Evolutionary conservation across 352 stramenopile genomes (phyloP).

Genomic region (Globisporangium viniferum): DNA sequence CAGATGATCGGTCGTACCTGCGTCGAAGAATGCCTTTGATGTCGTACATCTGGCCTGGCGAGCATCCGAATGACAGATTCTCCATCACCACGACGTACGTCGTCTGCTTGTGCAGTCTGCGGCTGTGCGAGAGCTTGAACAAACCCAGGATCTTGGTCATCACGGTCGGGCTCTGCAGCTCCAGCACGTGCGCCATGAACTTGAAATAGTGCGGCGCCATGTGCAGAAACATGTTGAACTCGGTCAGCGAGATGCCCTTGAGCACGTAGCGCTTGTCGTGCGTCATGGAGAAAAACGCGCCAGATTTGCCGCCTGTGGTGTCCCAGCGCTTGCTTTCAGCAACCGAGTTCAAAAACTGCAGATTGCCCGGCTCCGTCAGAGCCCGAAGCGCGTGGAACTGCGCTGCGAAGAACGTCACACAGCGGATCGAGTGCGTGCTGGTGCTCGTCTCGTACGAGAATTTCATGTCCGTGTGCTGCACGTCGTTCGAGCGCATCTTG

Average conservation of each 20-base stretch:
- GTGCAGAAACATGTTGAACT: slow-evolving; percentile 90
- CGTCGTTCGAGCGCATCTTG: slow-evolving; percentile 61
- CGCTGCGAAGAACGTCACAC: slow-evolving; percentile 76
- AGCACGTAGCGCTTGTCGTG: slow-evolving; percentile 84
- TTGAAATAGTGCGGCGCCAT: slow-evolving; percentile 88
- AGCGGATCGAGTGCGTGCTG: slow-evolving; percentile 60
- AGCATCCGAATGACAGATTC: slow-evolving; percentile 80
- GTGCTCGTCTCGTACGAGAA: slow-evolving; percentile 54
- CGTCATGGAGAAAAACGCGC: slow-evolving; percentile 82
- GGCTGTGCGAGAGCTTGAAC: slow-evolving; percentile 72
- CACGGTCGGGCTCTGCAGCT: slow-evolving; percentile 52
- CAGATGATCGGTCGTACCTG: slow-evolving; percentile 46
- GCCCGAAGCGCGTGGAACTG: slow-evolving; percentile 81
- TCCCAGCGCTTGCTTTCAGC: slow-evolving; percentile 74
- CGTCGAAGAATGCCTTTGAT: slow-evolving; percentile 82
- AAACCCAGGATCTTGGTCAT: slow-evolving; percentile 85
- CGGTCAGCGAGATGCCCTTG: slow-evolving; percentile 81
- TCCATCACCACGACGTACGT: slow-evolving; percentile 88
- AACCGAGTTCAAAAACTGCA: slow-evolving; percentile 81
- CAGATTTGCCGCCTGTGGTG: slow-evolving; percentile 79
- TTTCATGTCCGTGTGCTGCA: slow-evolving; percentile 81
- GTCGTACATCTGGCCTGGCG: slow-evolving; percentile 80
- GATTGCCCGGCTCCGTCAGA: slow-evolving; percentile 60
- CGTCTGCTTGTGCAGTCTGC: slow-evolving; percentile 64
- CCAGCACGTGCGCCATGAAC: slow-evolving; percentile 71